Base-by-base conservation (phyloP, 306 rosid genomes). In the apple (Malus domestica) region DNA sequence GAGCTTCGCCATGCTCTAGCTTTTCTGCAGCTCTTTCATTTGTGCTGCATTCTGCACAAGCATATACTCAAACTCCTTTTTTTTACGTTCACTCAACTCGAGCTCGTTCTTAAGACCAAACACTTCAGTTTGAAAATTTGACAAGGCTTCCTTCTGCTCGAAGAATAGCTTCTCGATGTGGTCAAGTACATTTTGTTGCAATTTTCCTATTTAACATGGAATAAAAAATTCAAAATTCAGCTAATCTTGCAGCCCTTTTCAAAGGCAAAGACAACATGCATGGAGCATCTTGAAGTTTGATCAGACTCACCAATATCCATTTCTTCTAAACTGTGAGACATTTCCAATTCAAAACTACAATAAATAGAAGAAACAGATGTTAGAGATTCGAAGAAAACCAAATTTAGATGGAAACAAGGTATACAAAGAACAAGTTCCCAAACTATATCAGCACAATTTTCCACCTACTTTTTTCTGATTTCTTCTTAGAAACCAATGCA, bases 101-200 rank as follows among this genome's bases (percentile, higher is more conserved):
- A 70, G 74, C 63, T 70, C 52, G 52, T 29, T 52, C 63, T 70
- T 52, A 30, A 19, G 23, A 19, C 14, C 74, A 52, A 27, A 29
- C 7, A 16, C 20, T 52, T 71, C 42, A 32, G 10, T 8, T 22
- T 54, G 32, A 20, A 18, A 71, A 7, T 20, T 54, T 72, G 83
- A 82, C 88, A 49, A 30, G 60, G 73, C 78, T 71, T 58, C 67
- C n/a, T 88, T 85, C 66, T 88, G 88, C 52, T 79, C 86, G 49
- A 22, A 71, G 73, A 69, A 69, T 68, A 86, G 68, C 42, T 44
- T 74, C 80, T 86, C 76, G 45, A 76, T 52, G 62, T 68, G 64
- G 59, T 80, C 59, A 8, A 71, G 83, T 4, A 80, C 82, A 20
- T 12, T 64, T 84, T 83, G 76, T 82, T 81, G 90, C 82, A 88